Evolutionary conservation across 2,329 filamentous ascomycete species (phyloP).

Genomic region (Pestalotiopsis sp.): DNA sequence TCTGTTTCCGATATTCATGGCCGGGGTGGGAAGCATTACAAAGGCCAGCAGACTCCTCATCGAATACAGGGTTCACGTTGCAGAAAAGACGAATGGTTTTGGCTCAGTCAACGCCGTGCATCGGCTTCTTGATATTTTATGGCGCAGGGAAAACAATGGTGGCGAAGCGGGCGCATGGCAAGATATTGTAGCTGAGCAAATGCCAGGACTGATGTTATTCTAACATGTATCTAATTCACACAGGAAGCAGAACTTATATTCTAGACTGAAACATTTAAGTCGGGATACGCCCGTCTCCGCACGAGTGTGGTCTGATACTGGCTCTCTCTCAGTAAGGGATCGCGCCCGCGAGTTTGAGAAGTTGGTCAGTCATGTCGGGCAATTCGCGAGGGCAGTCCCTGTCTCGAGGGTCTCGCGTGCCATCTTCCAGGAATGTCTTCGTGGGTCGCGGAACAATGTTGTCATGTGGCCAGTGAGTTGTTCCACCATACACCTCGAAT

Average conservation of each 20-base stretch:
- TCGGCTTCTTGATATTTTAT: neutral
- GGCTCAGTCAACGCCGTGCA: neutral
- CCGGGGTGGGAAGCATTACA: neutral
- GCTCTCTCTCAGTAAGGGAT: conserved; percentile 19
- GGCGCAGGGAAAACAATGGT: neutral
- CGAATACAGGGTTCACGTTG: neutral
- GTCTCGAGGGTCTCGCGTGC: conserved; percentile 20
- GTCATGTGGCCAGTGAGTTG: conserved; percentile 34
- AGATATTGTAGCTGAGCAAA: neutral
- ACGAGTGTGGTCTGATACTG: no score
- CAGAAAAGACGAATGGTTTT: neutral
- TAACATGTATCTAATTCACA: neutral
- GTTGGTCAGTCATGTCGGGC: conserved; percentile 24
- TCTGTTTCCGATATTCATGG: conserved; percentile 1
- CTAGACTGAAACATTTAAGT: neutral
- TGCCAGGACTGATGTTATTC: neutral
- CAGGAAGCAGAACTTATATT: neutral
- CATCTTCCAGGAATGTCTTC: conserved; percentile 19
- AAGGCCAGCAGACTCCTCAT: neutral
- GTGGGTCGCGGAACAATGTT: conserved; percentile 18
- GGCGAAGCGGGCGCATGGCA: neutral
- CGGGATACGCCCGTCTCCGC: no score
- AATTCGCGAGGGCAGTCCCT: conserved; percentile 23
- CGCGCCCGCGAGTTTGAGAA: conserved; percentile 28
- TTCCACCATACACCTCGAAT: conserved; percentile 25